phyloP scores from a whole-genome alignment of 2,329 filamentous ascomycete species.

The Knoxdaviesia proteae region DNA sequence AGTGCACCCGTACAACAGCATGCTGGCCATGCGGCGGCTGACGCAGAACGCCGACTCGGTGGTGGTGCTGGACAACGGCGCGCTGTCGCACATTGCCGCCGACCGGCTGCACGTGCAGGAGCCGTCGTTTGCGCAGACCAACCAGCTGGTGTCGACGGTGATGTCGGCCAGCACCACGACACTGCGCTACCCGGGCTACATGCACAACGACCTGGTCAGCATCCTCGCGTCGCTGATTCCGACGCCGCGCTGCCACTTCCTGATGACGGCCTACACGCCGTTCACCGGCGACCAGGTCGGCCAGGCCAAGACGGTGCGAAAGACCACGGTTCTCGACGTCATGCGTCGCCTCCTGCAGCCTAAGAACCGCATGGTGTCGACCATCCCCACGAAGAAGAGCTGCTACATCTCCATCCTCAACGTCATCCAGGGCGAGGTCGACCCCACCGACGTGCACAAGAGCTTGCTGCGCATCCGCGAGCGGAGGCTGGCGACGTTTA shows the following conservation, averaged over 20 bases:
- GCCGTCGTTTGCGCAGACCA: constrained; percentile 91
- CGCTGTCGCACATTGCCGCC: constrained; percentile 78
- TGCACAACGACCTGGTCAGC: constrained; percentile 98
- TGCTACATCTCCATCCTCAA: constrained; percentile 99
- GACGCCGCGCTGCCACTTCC: constrained; percentile 89
- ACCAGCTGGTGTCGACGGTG: constrained; percentile 88
- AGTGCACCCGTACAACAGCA: constrained; percentile 94
- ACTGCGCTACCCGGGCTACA: constrained; percentile 90
- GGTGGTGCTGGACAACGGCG: constrained; percentile 90
- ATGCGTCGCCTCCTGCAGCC: constrained; percentile 91
- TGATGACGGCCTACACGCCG: constrained; percentile 95
- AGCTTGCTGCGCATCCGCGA: constrained; percentile 89
- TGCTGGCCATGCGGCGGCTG: constrained; percentile 74
- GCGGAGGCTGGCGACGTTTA: constrained; percentile 82
- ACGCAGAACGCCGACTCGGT: constrained; percentile 96
- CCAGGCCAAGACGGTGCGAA: constrained; percentile 90
- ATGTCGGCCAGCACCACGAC: constrained; percentile 98
- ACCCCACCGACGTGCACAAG: constrained; percentile 97
- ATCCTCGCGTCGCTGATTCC: constrained; percentile 92
- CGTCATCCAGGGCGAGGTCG: constrained; percentile 96
- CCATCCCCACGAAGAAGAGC: constrained; percentile 83
- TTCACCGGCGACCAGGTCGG: constrained; percentile 94
- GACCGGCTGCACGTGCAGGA: constrained; percentile 89
- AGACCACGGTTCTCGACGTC: constrained; percentile 93
- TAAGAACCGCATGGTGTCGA: constrained; percentile 98